A percentile compares a stretch with the other conserved stretches of the same genome.
phyloP scores from a whole-genome alignment of 129 eudicot species.

The Sambucus nigra region DNA sequence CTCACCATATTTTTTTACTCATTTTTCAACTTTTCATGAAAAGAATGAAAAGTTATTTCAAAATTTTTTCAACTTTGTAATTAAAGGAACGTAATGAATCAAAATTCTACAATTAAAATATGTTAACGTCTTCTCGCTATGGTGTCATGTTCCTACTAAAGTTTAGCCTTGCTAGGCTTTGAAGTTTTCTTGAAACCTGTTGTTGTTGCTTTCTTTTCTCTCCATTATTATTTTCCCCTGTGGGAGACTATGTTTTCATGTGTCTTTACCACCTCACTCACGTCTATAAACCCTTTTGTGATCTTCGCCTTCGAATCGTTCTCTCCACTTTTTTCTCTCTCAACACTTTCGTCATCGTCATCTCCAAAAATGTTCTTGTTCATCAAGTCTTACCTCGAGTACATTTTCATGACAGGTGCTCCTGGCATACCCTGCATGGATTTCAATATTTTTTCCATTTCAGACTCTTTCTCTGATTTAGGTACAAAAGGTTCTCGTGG shows the following conservation, averaged over 20 bases:
- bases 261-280: conserved; percentile 41
- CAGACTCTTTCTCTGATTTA: conserved; percentile 88
- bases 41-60: too few species aligned
- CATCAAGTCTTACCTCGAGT: conserved; percentile 91
- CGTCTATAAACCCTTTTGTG: conserved; percentile 36
- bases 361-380: conserved; percentile 54
- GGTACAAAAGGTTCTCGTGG: conserved; percentile 87
- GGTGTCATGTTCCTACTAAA: conserved; percentile 24
- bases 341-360: conserved; percentile 64
- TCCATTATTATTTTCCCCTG: conserved; percentile 69
- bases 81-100: too few species aligned
- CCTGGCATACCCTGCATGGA: conserved; percentile 98
- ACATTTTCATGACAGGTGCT: conserved; percentile 98
- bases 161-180: conserved; percentile 59
- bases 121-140: too few species aligned
- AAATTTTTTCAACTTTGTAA: too few species aligned
- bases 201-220: conserved; percentile 41
- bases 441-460: conserved; percentile 80
- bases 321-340: conserved; percentile 41
- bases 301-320: conserved; percentile 60
- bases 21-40: too few species aligned
- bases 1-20: too few species aligned
- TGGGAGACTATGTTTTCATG: conserved; percentile 47
- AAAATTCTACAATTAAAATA: too few species aligned
- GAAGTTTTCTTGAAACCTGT: conserved; percentile 34